Percentiles rank a stretch among this genome's conserved stretches.
phyloP scores from a whole-genome alignment of 805 yeast species.

The Wickerhamiella azyma region DNA sequence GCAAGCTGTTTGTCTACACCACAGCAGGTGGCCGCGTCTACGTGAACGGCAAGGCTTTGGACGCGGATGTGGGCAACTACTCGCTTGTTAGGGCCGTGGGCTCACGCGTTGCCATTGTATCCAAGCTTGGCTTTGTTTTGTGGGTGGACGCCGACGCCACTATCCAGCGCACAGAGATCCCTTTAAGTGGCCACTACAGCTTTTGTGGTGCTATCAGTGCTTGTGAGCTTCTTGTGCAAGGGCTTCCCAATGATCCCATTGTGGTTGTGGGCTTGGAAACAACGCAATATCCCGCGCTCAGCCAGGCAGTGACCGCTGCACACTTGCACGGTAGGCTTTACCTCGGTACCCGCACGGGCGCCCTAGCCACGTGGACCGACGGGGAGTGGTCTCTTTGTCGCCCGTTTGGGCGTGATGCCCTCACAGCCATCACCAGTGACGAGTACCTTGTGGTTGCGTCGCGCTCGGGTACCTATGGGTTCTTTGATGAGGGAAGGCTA shows the following conservation, averaged over 20 bases:
- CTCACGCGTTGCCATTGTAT: background rate
- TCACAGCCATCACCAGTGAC: slow-evolving; percentile 17
- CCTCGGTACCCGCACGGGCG: slow-evolving; percentile 62
- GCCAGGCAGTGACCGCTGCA: slow-evolving; percentile 38
- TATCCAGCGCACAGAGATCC: background rate
- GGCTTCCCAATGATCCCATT: slow-evolving; percentile 32
- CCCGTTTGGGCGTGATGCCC: slow-evolving; percentile 15
- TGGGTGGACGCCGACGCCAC: background rate
- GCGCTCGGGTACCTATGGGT: slow-evolving; percentile 19
- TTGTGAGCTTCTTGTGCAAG: background rate
- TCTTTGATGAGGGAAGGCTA: slow-evolving; percentile 6
- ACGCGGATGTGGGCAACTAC: slow-evolving; percentile 11
- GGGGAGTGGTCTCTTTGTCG: background rate
- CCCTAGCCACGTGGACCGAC: slow-evolving; percentile 25
- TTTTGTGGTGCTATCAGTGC: slow-evolving; percentile 11
- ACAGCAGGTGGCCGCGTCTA: slow-evolving; percentile 6
- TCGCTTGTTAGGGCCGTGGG: slow-evolving; percentile 4
- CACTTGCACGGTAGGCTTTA: slow-evolving; percentile 33
- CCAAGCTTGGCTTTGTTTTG: slow-evolving; percentile 1
- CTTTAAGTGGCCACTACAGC: background rate
- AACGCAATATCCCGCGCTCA: slow-evolving; percentile 1
- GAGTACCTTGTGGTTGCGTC: slow-evolving; percentile 14
- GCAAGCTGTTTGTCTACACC: background rate
- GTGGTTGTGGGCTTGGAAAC: slow-evolving; percentile 21
- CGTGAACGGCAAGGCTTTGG: slow-evolving; percentile 14